Conservation (phyloP, 2,329 filamentous ascomycete genomes). For the Hypoxylon sp. region DNA sequence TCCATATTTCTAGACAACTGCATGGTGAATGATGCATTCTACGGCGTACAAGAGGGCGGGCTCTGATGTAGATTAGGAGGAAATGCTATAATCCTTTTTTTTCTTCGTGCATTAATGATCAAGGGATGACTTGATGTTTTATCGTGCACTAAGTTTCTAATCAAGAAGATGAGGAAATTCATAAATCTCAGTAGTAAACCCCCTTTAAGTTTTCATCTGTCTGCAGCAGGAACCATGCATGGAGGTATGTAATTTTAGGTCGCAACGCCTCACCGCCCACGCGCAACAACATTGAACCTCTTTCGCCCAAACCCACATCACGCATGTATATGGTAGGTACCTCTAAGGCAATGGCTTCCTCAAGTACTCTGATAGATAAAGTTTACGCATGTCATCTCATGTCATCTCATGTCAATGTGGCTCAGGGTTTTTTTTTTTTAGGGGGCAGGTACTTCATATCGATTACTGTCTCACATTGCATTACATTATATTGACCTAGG, state of each 20-base stretch:
- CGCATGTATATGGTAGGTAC: not conserved
- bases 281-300: too few relatives aligned
- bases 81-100: constrained; percentile 25
- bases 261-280: not conserved
- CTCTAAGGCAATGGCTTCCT: not conserved
- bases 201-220: not conserved
- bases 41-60: constrained; percentile 34
- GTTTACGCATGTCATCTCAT: too few relatives aligned
- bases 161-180: not conserved
- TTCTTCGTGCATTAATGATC: constrained; percentile 3
- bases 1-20: constrained; percentile 40
- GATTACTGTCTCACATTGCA: not conserved
- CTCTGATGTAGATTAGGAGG: constrained; percentile 32
- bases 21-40: constrained; percentile 47
- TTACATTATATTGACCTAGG: not conserved
- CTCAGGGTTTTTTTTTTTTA: not conserved
- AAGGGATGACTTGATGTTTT: not conserved
- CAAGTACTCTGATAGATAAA: not conserved
- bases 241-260: not conserved
- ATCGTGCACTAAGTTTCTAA: not conserved
- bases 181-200: not conserved
- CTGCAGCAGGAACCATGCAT: constrained; percentile 8
- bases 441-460: not conserved
- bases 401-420: not conserved
- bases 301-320: not conserved